These are phyloP conservation scores for Vigna radiata DNA, from an alignment of 306 rosid genomes.

Conservation along the genomic window DNA sequence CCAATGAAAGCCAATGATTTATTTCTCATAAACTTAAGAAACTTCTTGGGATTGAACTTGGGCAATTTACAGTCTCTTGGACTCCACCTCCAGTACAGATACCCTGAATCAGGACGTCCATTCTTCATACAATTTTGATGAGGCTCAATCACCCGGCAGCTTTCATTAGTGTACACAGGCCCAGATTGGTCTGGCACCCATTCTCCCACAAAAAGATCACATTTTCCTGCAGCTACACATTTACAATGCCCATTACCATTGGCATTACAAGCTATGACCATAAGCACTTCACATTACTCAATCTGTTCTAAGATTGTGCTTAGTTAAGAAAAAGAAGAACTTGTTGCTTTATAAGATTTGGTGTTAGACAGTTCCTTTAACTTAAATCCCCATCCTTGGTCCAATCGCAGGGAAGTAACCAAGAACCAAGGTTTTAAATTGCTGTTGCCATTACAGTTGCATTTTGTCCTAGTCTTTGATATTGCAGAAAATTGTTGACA, in stretches of 20 bases:
- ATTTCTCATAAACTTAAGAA: constrained; percentile 72
- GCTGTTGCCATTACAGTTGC: neutral
- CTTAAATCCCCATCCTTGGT: neutral
- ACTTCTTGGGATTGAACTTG: constrained; percentile 64
- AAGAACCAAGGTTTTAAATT: neutral
- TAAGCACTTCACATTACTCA: neutral
- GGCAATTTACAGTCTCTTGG: constrained; percentile 74
- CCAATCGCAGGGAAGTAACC: neutral
- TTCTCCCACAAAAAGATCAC: constrained; percentile 81
- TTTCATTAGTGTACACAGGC: constrained; percentile 74
- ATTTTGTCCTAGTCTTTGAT: neutral
- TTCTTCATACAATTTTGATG: constrained; percentile 89
- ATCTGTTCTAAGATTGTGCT: neutral
- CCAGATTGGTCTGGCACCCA: constrained; percentile 75
- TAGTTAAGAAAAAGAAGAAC: neutral
- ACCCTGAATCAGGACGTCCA: constrained; percentile 84
- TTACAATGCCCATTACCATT: constrained; percentile 4
- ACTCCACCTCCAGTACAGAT: constrained; percentile 84
- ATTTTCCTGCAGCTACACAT: constrained; percentile 49
- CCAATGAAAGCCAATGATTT: constrained; percentile 80
- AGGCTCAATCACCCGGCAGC: constrained; percentile 71
- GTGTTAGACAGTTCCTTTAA: neutral
- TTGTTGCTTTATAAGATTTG: neutral
- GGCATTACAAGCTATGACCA: neutral
- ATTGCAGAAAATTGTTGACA: neutral